These are phyloP conservation scores for Mycogone perniciosa DNA, from an alignment of 2,329 filamentous ascomycete genomes.

Conservation along the genomic window DNA sequence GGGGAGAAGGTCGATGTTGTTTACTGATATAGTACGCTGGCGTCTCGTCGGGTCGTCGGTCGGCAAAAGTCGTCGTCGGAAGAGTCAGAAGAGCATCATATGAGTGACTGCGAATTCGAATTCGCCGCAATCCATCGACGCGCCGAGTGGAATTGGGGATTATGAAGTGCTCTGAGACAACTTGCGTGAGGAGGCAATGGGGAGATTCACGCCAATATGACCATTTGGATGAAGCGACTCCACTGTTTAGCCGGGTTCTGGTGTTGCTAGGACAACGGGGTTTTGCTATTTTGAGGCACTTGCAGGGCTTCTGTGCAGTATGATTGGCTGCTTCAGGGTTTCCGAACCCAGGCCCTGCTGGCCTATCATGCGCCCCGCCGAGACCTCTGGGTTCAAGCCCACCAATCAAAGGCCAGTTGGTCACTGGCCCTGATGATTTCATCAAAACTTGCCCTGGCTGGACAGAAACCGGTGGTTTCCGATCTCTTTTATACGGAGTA, in stretches of 20 bases:
- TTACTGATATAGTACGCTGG: slow-evolving; percentile 1
- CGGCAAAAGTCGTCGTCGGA: background rate
- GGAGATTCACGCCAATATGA: too few species aligned
- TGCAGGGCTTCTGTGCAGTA: background rate
- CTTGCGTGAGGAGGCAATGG: background rate
- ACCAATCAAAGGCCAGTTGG: too few species aligned
- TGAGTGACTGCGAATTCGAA: background rate
- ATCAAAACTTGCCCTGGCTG: too few species aligned
- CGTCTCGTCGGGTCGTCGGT: background rate
- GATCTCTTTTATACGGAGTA: too few species aligned
- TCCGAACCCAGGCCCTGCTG: background rate
- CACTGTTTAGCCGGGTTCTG: slow-evolving; percentile 6
- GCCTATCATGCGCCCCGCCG: background rate
- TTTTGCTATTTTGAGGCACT: slow-evolving; percentile 3
- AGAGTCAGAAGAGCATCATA: background rate
- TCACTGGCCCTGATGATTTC: too few species aligned
- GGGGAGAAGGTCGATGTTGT: slow-evolving; percentile 1
- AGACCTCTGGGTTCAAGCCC: too few species aligned
- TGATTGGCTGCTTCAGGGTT: slow-evolving; percentile 8
- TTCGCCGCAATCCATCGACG: background rate
- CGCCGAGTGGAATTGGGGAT: background rate
- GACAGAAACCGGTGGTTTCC: too few species aligned
- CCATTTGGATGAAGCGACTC: background rate
- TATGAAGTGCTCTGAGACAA: slow-evolving; percentile 6
- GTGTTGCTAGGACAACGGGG: slow-evolving; percentile 5